Evolutionary conservation across 192 early-diverging fungal genomes (phyloP).

Genomic region (Lunasporangiospora selenospora): DNA sequence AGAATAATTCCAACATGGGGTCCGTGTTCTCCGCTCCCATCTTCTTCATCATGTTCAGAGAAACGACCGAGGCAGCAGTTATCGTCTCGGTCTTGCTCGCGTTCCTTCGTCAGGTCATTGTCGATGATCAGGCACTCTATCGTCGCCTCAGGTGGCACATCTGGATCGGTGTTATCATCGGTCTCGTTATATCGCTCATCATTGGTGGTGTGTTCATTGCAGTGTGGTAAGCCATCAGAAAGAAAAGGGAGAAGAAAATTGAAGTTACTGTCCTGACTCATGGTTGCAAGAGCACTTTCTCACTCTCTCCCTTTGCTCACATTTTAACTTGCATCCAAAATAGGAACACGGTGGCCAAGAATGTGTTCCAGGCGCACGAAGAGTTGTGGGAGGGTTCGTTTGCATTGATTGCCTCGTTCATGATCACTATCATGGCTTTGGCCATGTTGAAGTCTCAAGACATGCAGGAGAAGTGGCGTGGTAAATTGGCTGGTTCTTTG

Average conservation of each 20-base stretch:
- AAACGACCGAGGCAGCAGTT: conserved; percentile 87
- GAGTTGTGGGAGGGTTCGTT: conserved; percentile 88
- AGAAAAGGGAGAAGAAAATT: conserved; percentile 51
- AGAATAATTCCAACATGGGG: conserved; percentile 46
- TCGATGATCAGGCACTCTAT: conserved; percentile 50
- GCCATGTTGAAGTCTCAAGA: conserved; percentile 78
- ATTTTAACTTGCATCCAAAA: neutral
- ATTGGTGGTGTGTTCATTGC: conserved; percentile 82
- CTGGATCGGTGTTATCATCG: conserved; percentile 76
- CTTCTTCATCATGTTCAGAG: conserved; percentile 82
- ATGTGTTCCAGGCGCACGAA: conserved; percentile 56
- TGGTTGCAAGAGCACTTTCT: neutral
- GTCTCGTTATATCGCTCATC: conserved; percentile 70
- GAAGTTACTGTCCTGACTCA: neutral
- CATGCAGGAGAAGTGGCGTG: conserved; percentile 82
- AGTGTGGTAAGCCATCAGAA: conserved; percentile 69
- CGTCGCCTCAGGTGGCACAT: conserved; percentile 69
- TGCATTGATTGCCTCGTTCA: conserved; percentile 73
- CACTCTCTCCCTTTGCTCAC: neutral
- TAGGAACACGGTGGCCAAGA: conserved; percentile 52
- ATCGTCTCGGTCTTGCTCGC: conserved; percentile 87
- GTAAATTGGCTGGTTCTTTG: conserved; percentile 62
- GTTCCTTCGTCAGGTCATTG: conserved; percentile 74
- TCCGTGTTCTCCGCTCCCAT: conserved; percentile 70
- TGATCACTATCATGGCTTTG: conserved; percentile 85